phyloP scores from a whole-genome alignment of 1,284 basidiomycete genomes.

The Irpex rosettiformis region DNA sequence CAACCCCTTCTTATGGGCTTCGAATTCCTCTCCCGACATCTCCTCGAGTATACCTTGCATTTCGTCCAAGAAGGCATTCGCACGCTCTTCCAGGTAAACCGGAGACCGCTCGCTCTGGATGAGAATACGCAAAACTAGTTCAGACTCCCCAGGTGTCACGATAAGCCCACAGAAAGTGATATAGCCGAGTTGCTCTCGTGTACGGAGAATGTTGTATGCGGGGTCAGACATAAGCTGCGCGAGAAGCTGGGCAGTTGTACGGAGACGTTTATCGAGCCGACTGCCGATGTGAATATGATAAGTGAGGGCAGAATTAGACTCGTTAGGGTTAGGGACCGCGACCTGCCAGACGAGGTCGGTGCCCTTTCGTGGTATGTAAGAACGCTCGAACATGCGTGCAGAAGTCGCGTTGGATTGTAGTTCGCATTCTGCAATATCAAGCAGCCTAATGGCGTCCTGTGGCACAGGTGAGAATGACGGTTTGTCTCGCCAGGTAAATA shows the following conservation, averaged over 20 bases:
- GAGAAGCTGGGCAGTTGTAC: slow-evolving; percentile 60
- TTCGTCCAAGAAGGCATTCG: slow-evolving; percentile 82
- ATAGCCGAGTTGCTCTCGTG: slow-evolving; percentile 96
- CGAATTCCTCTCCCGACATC: slow-evolving; percentile 54
- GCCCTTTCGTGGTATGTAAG: slow-evolving; percentile 68
- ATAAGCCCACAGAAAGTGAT: slow-evolving; percentile 66
- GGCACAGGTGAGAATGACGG: slow-evolving; percentile 10
- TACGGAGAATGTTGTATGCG: slow-evolving; percentile 92
- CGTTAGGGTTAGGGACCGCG: slow-evolving; percentile 80
- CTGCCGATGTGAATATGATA: slow-evolving; percentile 80
- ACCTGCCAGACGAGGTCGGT: slow-evolving; percentile 71
- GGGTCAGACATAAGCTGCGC: slow-evolving; percentile 86
- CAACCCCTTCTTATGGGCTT: slow-evolving; percentile 50
- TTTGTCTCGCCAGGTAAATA: slow-evolving; percentile 1
- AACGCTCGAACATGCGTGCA: slow-evolving; percentile 57
- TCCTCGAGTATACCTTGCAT: slow-evolving; percentile 47
- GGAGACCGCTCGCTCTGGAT: slow-evolving; percentile 90
- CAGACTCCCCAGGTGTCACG: slow-evolving; percentile 56
- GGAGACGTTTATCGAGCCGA: slow-evolving; percentile 48
- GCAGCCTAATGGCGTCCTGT: slow-evolving; percentile 75
- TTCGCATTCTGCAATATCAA: slow-evolving; percentile 70
- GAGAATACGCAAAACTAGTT: slow-evolving; percentile 81
- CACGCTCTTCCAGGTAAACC: slow-evolving; percentile 82
- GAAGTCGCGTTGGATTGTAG: slow-evolving; percentile 55
- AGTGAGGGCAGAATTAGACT: slow-evolving; percentile 82